Base-by-base conservation (phyloP, 2,329 filamentous ascomycete genomes). In the Diplodia seriata region DNA sequence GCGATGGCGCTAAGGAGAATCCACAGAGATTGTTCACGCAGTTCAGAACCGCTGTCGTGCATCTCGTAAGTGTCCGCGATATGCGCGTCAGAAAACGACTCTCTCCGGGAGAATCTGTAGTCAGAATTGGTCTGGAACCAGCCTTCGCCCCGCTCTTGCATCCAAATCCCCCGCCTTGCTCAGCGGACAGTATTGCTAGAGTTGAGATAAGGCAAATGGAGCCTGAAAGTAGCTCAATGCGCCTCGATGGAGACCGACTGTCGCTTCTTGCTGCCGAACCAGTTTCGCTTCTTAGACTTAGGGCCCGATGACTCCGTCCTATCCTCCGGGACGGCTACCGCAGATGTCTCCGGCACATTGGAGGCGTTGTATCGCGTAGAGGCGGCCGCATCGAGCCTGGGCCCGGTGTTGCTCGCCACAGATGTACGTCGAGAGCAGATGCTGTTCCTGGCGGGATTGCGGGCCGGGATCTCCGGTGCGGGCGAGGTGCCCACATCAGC, bases 201-300 rank as follows among this genome's bases (percentile, higher is more conserved):
- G 8, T 8, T 20, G 11, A 1, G 4, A 18, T 31, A 18, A 26
- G 33, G 14, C 20, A 23, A 43, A 11, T 6, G 40, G 26, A 29
- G 29, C 26, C 11, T 20, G 49, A n/a, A 23, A 23, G 18, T 8
- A 49, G 36, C 38, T 49, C 38, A 66, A 31, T 57, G 54, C 20
- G 54, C 54, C 9, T 40, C 54, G 3, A 66, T 29, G 26, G 64
- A 40, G 11, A 31, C 53, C 11, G 53, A 26, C 20, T 31, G 29
- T 12, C 47, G 29, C 29, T 66, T 66, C 56, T 63, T 68, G 55
- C 55, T 36, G 31, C 47, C 26, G 20, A 68, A 68, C 55, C 66
- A 68, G 7, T n/a, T 51, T 18, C 66, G 66, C 33, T 63, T 68
- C 64, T 51, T 66, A 18, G 63, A 33, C 51, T 55, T 49, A 14